A percentile compares a stretch with the other conserved stretches of the same genome.
These are phyloP conservation scores for Penicillium crystallinum DNA, from an alignment of 495 filamentous ascomycete genomes.

Conservation along the genomic window DNA sequence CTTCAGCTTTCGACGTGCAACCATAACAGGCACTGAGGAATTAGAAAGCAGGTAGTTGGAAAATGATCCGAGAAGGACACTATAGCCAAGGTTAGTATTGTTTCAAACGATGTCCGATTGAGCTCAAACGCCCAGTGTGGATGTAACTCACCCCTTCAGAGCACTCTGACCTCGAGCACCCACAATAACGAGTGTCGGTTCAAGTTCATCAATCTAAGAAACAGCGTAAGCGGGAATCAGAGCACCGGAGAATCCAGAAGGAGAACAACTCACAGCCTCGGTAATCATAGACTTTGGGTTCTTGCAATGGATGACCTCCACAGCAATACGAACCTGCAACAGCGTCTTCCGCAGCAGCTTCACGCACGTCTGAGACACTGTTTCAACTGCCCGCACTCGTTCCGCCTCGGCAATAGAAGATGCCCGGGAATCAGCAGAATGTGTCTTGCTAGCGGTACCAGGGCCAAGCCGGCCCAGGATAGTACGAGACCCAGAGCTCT, in stretches of 20 bases:
- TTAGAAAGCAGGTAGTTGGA: slow-evolving; percentile 96
- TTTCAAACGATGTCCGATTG: not conserved
- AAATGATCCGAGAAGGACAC: slow-evolving; percentile 89
- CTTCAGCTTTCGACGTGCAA: slow-evolving; percentile 73
- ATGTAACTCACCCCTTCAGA: slow-evolving; percentile 72
- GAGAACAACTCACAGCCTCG: slow-evolving; percentile 55
- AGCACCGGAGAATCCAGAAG: not conserved
- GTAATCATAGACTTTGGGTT: slow-evolving; percentile 81
- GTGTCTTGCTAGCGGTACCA: slow-evolving; percentile 37
- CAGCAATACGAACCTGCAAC: slow-evolving; percentile 82
- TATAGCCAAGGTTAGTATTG: slow-evolving; percentile 28
- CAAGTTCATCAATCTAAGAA: slow-evolving; percentile 74
- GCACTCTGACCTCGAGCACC: slow-evolving; percentile 86
- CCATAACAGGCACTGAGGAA: slow-evolving; percentile 94
- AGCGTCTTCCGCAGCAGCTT: slow-evolving; percentile 82
- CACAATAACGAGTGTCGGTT: slow-evolving; percentile 88
- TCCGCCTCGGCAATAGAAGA: slow-evolving; percentile 66
- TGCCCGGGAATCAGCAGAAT: slow-evolving; percentile 40
- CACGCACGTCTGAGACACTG: slow-evolving; percentile 73
- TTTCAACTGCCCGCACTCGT: slow-evolving; percentile 65
- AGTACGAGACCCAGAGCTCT: slow-evolving; percentile 29
- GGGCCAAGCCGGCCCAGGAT: slow-evolving; percentile 32
- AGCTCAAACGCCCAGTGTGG: not conserved
- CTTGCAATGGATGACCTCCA: slow-evolving; percentile 98
- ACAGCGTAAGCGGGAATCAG: slow-evolving; percentile 14